phyloP scores from a whole-genome alignment of 2,329 filamentous ascomycete genomes.

The Exophiala mesophila region DNA sequence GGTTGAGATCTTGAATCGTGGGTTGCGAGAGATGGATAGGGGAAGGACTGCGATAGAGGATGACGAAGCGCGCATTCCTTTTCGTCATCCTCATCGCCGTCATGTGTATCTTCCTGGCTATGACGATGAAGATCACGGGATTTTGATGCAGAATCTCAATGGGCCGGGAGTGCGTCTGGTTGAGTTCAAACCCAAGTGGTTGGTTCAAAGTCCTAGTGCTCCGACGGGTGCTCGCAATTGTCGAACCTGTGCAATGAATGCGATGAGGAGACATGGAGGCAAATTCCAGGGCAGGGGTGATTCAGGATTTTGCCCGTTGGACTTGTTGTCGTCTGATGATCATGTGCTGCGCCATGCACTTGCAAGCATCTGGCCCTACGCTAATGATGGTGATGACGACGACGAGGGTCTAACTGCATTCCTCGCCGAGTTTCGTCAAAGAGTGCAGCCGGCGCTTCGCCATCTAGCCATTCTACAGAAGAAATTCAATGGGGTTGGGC shows the following conservation, averaged over 20 bases:
- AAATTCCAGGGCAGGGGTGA: slow-evolving; percentile 24
- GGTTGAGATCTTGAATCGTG: slow-evolving; percentile 42
- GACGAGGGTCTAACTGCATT: slow-evolving; percentile 31
- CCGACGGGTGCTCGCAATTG: slow-evolving; percentile 60
- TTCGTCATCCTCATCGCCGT: slow-evolving; percentile 46
- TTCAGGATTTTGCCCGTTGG: slow-evolving; percentile 58
- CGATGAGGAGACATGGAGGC: slow-evolving; percentile 38
- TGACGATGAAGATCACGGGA: slow-evolving; percentile 55
- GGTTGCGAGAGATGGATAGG: slow-evolving; percentile 42
- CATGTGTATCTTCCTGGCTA: slow-evolving; percentile 47
- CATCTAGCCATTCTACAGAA: slow-evolving; percentile 24
- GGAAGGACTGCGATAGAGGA: slow-evolving; percentile 22
- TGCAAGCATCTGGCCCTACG: slow-evolving; percentile 14
- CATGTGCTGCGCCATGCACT: slow-evolving; percentile 38
- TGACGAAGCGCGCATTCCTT: slow-evolving; percentile 3
- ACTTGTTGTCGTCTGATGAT: slow-evolving; percentile 47
- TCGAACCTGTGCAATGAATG: slow-evolving; percentile 65
- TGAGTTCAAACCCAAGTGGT: slow-evolving; percentile 84
- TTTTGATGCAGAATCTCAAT: slow-evolving; percentile 72
- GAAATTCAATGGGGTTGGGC: slow-evolving; percentile 27
- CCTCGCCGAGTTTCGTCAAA: slow-evolving; percentile 29
- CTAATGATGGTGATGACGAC: too few relatives aligned
- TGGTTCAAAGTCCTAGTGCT: slow-evolving; percentile 68
- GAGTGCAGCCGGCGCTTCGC: slow-evolving; percentile 34
- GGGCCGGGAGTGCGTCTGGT: slow-evolving; percentile 37